Evolutionary conservation across 2,329 filamentous ascomycete genomes (phyloP), one percentile per base, ranked within the genome.

Genomic region (Remersonia thermophila): DNA sequence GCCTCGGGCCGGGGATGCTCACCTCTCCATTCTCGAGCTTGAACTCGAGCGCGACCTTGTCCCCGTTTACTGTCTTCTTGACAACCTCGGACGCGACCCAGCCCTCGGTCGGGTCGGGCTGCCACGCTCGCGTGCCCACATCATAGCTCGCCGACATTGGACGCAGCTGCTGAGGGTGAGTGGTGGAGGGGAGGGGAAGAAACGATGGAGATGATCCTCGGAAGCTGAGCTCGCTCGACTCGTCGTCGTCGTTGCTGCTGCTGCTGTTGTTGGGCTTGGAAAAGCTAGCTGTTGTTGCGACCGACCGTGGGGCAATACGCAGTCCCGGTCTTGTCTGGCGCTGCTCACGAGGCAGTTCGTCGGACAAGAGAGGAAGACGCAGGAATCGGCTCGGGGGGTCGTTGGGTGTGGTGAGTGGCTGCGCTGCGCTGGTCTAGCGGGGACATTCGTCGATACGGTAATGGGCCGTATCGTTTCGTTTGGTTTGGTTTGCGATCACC

Each of bases 61-160:
- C 73, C 44, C 86, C 91, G 55, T 91, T 71, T 47, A 84, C 66
- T 38, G 73, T 71, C 70, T 91, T 95, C 62, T 83, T 80, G 58
- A 81, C 71, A 51, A 98, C 82, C 70, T 96, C 87, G 32, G 91
- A 95, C 57, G 87, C 83, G 60, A 98, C 77, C 89, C 91, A 98
- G 65, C 91, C 91, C 63, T 98, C 89, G 43, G 83, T 83, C 59
- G 76, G 67, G 68, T 98, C 91, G 52, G 91, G 87, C 73, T 96
- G 91, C 91, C 91, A 98, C 58, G 87, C 91, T 74, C 85, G 79
- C 54, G 89, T 96, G 57, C 89, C 91, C 56, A 95, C 77, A 71
- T 96, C 87, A 67, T 93, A 96, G 58, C 76, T 84, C 63, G 93
- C 83, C 67, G 85, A 84, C 87, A 94, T 93, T 62, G 57, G 59